Conservation (phyloP, 2,329 filamentous ascomycete species). For the Colletotrichum sp. region DNA sequence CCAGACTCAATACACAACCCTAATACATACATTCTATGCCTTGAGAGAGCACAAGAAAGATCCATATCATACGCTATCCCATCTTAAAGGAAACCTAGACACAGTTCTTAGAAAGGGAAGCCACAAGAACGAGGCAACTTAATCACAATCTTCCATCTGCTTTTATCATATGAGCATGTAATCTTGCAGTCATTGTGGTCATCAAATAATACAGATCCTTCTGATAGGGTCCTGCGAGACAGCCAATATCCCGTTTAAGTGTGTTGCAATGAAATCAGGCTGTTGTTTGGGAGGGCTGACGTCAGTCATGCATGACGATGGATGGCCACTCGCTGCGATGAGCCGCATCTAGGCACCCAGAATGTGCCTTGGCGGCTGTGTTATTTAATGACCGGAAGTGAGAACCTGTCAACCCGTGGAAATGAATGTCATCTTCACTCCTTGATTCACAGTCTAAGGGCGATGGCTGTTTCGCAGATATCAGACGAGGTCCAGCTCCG, state of each 20-base stretch:
- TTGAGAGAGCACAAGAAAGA: not conserved
- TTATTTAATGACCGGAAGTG: not conserved
- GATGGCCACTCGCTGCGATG: not conserved
- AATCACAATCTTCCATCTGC: not conserved
- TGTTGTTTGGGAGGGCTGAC: not conserved
- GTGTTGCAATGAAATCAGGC: not conserved
- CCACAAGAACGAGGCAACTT: not conserved
- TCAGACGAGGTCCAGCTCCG: not conserved
- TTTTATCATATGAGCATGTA: not conserved
- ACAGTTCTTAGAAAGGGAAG: not conserved
- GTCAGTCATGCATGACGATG: not conserved
- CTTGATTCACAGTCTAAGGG: not conserved
- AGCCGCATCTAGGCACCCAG: not conserved
- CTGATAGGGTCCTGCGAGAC: not conserved
- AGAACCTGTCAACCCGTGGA: not conserved
- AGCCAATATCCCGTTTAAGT: not conserved
- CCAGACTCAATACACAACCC: not conserved
- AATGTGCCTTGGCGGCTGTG: not conserved
- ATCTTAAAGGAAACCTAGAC: not conserved
- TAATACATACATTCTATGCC: not conserved
- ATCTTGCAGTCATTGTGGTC: not conserved
- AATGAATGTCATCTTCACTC: not conserved
- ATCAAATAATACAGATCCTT: not conserved
- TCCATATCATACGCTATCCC: not conserved
- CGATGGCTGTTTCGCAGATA: not conserved